A percentile compares a stretch with the other conserved stretches of the same genome.
phyloP scores from a whole-genome alignment of 2,329 filamentous ascomycete genomes.

The Chrysoporthe puriensis region DNA sequence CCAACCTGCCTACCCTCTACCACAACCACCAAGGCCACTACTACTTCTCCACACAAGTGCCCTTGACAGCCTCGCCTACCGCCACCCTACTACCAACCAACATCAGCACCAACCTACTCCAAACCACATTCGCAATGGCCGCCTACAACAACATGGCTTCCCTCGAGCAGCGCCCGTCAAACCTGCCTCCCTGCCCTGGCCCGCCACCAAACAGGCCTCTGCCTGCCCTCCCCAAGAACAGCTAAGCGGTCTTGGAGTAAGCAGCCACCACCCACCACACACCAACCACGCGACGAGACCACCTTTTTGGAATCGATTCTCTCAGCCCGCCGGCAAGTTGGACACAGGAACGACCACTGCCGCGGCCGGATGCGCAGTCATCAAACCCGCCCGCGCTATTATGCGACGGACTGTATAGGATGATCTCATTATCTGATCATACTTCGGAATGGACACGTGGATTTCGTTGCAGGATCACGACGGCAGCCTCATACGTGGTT shows the following conservation, averaged over 20 bases:
- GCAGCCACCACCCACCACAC: not conserved
- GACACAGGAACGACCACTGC: slow-evolving; percentile 16
- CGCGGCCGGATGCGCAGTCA: slow-evolving; percentile 11
- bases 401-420: slow-evolving; percentile 5
- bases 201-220: slow-evolving; percentile 67
- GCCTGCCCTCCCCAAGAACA: slow-evolving; percentile 66
- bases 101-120: not conserved
- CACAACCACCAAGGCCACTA: slow-evolving; percentile 17
- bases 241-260: slow-evolving; percentile 42
- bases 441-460: not conserved
- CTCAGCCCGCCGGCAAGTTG: slow-evolving; percentile 4
- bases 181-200: slow-evolving; percentile 69
- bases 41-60: not conserved
- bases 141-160: slow-evolving; percentile 29
- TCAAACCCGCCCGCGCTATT: not conserved
- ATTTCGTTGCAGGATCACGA: not conserved
- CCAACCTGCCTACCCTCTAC: not conserved
- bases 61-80: slow-evolving; percentile 24
- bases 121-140: slow-evolving; percentile 26
- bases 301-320: slow-evolving; percentile 3
- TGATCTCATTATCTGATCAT: slow-evolving; percentile 1
- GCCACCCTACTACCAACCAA: slow-evolving; percentile 3
- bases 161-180: slow-evolving; percentile 59
- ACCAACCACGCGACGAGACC: slow-evolving; percentile 10
- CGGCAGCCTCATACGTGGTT: slow-evolving; percentile 5